Evolutionary conservation across 2,329 filamentous ascomycete species (phyloP).

Genomic region (Clarireedia homoeocarpa): DNA sequence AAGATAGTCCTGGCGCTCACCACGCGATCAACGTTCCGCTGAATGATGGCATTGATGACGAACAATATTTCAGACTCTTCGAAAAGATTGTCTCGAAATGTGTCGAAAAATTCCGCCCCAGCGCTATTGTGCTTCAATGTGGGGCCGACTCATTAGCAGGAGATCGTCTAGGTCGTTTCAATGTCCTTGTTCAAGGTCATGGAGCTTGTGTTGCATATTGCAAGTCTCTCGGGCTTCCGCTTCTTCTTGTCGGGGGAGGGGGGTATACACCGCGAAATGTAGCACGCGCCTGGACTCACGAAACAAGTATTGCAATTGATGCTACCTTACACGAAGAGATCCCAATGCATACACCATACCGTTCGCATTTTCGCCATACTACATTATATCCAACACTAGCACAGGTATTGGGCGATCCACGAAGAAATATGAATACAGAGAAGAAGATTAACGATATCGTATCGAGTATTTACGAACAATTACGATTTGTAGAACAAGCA

Average conservation of each 20-base stretch:
- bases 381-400: slow-evolving; percentile 83
- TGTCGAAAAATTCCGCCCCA: slow-evolving; percentile 76
- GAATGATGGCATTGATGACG: slow-evolving; percentile 84
- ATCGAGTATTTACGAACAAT: slow-evolving; percentile 71
- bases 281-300: slow-evolving; percentile 91
- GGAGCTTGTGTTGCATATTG: slow-evolving; percentile 85
- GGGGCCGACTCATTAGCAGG: slow-evolving; percentile 92
- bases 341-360: slow-evolving; percentile 74
- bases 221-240: slow-evolving; percentile 70
- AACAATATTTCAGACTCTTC: slow-evolving; percentile 82
- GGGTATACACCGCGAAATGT: slow-evolving; percentile 97
- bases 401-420: slow-evolving; percentile 49
- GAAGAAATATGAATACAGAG: slow-evolving; percentile 67
- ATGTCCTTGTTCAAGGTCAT: slow-evolving; percentile 91
- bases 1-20: slow-evolving; percentile 79
- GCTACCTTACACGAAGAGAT: slow-evolving; percentile 64
- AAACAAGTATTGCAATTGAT: slow-evolving; percentile 83
- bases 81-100: slow-evolving; percentile 70
- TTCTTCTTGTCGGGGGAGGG: slow-evolving; percentile 88
- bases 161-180: slow-evolving; percentile 90
- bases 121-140: slow-evolving; percentile 89
- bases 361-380: slow-evolving; percentile 80
- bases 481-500: slow-evolving; percentile 75
- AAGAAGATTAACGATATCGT: slow-evolving; percentile 72
- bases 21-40: slow-evolving; percentile 87